A percentile compares a stretch with the other conserved stretches of the same genome.
Conservation (phyloP, 805 yeast species). For the Candida tallmaniae region DNA sequence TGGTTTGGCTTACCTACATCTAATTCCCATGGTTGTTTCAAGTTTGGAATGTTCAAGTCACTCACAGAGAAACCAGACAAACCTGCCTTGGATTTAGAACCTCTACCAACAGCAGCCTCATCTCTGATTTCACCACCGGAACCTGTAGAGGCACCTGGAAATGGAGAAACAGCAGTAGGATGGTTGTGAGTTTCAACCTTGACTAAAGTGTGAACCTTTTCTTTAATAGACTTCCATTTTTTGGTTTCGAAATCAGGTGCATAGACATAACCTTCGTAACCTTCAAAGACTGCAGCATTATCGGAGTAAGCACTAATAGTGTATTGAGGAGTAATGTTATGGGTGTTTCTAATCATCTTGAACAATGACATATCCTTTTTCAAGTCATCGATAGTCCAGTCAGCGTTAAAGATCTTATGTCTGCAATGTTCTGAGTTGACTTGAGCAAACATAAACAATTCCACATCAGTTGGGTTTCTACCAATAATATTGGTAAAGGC, state of each 20-base stretch:
- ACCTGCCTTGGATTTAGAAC: conserved; percentile 96
- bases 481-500: conserved; percentile 75
- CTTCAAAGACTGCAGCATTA: conserved; percentile 94
- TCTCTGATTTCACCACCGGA: conserved; percentile 99
- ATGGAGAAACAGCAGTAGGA: conserved; percentile 99
- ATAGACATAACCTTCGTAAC: conserved; percentile 69
- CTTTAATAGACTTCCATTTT: conserved; percentile 70
- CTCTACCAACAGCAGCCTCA: conserved; percentile 99
- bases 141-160: conserved; percentile 99
- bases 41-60: conserved; percentile 81
- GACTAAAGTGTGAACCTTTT: conserved; percentile 81
- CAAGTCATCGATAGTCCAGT: conserved; percentile 90
- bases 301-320: conserved; percentile 95
- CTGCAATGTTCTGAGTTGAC: conserved; percentile 99
- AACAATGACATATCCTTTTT: conserved; percentile 72
- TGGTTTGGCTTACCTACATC: conserved; percentile 88
- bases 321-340: conserved; percentile 67
- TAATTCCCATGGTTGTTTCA: conserved; percentile 93
- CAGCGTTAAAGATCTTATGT: conserved; percentile 97
- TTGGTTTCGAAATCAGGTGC: conserved; percentile 73
- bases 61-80: conserved; percentile 89
- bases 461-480: conserved; percentile 96
- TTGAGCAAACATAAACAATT: conserved; percentile 98
- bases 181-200: conserved; percentile 99
- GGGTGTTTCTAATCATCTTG: conserved; percentile 95